Evolutionary conservation across 2,329 filamentous ascomycete genomes (phyloP), one percentile per base, ranked within the genome.

Genomic region (Diaporthe humulicola): DNA sequence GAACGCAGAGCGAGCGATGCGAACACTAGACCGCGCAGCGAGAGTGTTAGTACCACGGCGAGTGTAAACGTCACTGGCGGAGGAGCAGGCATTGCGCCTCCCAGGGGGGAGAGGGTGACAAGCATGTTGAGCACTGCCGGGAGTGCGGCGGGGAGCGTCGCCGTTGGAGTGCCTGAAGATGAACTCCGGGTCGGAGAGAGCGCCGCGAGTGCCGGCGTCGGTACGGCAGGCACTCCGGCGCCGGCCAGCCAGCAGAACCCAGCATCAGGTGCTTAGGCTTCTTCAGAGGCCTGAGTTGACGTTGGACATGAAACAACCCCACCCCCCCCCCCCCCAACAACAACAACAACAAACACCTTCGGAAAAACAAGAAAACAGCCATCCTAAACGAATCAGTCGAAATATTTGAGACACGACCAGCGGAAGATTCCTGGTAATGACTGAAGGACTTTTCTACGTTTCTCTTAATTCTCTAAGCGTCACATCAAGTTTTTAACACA

Each of bases 121-220:
- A 90, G 87, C 78, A 81, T 84, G 70, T 74, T 86, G 71, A 90
- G 88, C 74, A 79, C 86, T 7, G 77, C 84, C 1, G 83, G 85
- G 30, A 75, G 74, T 36, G 38, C 70, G 15, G 17, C 64, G 19
- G 64, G 64, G 28, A 87, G 85, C 74, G 81, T 88, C 2, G 88
- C 83, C 7, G 86, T 90, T 0, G 90, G 90, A 2, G 90, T 91
- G 4, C 87, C 89, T 0, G 90, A 92, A 57, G 90, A 91, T 61
- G 90, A 91, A 79, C 82, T 92, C 57, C 86, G 86, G 70, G 90
- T 92, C 38, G 90, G 90, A 2, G 90, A 92, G 83, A 92, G 90
- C 76, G 90, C 90, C 0, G 88, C 90, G 1, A 91, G 88, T 78
- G 82, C 84, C 0, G 84, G 85, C 0, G 73, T 85, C 58, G 61